Conservation (phyloP, 352 stramenopile species). For the Phytophthora quininea region DNA sequence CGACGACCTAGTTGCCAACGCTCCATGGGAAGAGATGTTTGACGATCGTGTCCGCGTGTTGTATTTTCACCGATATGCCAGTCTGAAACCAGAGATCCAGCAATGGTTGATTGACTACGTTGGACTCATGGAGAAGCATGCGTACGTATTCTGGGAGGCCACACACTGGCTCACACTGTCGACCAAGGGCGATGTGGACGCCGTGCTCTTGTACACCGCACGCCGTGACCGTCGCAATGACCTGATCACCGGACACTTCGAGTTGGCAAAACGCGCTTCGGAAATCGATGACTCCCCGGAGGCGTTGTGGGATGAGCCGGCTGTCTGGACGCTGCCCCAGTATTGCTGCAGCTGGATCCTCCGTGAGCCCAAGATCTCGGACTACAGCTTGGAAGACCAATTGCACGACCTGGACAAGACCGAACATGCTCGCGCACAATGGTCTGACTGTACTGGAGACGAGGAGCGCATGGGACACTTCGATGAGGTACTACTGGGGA, state of each 20-base stretch:
- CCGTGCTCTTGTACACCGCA: background rate
- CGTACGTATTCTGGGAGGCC: slow-evolving; percentile 3
- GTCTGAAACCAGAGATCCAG: background rate
- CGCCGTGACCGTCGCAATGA: background rate
- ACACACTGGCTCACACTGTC: slow-evolving; percentile 6
- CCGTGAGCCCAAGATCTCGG: background rate
- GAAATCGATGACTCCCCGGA: background rate
- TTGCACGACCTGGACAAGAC: background rate
- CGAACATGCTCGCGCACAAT: background rate
- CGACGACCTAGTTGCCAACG: background rate
- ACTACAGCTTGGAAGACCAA: background rate
- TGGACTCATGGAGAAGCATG: background rate
- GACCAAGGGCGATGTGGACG: background rate
- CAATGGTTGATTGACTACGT: background rate
- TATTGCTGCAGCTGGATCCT: background rate
- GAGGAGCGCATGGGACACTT: too few species aligned
- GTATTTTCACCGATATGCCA: slow-evolving; percentile 1
- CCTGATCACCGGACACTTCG: background rate
- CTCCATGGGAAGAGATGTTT: slow-evolving; percentile 4
- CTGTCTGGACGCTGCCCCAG: background rate
- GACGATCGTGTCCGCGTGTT: background rate
- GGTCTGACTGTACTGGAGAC: background rate
- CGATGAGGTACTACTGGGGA: too few species aligned
- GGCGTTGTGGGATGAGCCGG: background rate
- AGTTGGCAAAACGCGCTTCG: background rate